Conservation (phyloP, 441 rosid genomes). For the Syzygium syzygioides region DNA sequence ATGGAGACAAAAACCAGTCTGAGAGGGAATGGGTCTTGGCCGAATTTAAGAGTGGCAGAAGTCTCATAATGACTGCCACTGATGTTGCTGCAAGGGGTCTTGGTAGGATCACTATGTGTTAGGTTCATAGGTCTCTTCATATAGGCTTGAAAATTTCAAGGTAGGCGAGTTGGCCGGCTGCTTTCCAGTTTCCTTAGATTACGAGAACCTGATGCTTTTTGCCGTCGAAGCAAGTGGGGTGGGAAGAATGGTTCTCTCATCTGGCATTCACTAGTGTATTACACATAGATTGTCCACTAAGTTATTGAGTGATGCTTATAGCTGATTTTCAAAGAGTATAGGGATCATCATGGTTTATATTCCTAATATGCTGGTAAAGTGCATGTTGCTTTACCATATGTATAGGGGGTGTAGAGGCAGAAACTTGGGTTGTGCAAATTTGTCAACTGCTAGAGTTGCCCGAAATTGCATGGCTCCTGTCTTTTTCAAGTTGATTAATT, state of each 20-base stretch:
- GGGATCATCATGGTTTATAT: not conserved
- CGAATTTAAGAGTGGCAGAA: slow-evolving; percentile 94
- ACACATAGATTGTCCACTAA: not conserved
- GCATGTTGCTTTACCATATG: not conserved
- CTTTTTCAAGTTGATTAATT: slow-evolving; percentile 38
- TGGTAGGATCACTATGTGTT: slow-evolving; percentile 84
- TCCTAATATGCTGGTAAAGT: not conserved
- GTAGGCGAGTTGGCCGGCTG: slow-evolving; percentile 90
- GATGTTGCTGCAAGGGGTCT: slow-evolving; percentile 99
- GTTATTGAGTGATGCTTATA: not conserved
- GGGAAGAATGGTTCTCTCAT: slow-evolving; percentile 1
- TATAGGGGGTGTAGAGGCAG: not conserved
- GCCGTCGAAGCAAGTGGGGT: slow-evolving; percentile 1
- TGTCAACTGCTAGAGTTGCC: slow-evolving; percentile 16
- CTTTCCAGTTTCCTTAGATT: slow-evolving; percentile 56
- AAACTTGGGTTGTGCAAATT: not conserved
- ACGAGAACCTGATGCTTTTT: not conserved
- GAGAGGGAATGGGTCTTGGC: slow-evolving; percentile 98
- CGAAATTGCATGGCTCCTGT: slow-evolving; percentile 28
- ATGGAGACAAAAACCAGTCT: slow-evolving; percentile 92
- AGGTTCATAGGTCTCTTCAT: slow-evolving; percentile 43
- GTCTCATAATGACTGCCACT: slow-evolving; percentile 96
- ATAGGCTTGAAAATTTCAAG: slow-evolving; percentile 32
- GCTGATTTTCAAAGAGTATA: not conserved
- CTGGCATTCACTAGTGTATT: not conserved